These are phyloP conservation scores for Graphiopsis chlorocephala DNA, from an alignment of 2,329 filamentous ascomycete species.

Conservation along the genomic window DNA sequence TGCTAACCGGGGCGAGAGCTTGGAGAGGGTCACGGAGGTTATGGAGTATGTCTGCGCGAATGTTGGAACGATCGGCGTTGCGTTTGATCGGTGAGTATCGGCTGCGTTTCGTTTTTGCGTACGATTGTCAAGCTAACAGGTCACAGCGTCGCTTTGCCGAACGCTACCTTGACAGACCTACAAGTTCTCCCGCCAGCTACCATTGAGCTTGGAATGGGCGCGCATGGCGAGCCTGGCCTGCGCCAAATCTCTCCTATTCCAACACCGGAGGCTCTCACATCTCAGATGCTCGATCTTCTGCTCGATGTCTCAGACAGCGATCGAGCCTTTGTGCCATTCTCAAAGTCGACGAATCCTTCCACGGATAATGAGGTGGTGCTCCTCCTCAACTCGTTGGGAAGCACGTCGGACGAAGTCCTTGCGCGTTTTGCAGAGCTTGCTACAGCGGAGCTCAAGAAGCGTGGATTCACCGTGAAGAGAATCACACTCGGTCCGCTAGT, in stretches of 20 bases:
- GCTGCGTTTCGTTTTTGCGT: background rate
- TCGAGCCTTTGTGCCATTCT: slow-evolving; percentile 38
- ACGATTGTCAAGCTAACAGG: background rate
- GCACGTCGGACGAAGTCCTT: slow-evolving; percentile 37
- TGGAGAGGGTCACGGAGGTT: slow-evolving; percentile 35
- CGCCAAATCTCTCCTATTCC: slow-evolving; percentile 52
- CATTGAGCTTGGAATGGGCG: slow-evolving; percentile 64
- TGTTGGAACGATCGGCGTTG: slow-evolving; percentile 37
- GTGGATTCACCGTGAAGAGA: slow-evolving; percentile 34
- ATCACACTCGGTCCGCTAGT: slow-evolving; percentile 36
- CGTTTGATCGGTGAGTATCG: slow-evolving; percentile 33
- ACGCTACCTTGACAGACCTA: slow-evolving; percentile 59
- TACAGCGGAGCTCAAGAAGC: slow-evolving; percentile 28
- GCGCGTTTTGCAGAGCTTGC: slow-evolving; percentile 37
- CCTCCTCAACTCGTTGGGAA: slow-evolving; percentile 37
- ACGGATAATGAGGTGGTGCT: slow-evolving; percentile 35
- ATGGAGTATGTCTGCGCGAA: slow-evolving; percentile 39
- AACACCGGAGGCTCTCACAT: slow-evolving; percentile 31
- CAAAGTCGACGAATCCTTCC: slow-evolving; percentile 28
- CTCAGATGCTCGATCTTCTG: slow-evolving; percentile 37
- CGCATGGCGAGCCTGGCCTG: slow-evolving; percentile 64
- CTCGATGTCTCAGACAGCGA: slow-evolving; percentile 35
- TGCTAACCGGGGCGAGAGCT: slow-evolving; percentile 36
- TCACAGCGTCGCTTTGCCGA: slow-evolving; percentile 36
- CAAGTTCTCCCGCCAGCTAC: slow-evolving; percentile 53